A percentile compares a stretch with the other conserved stretches of the same genome.
phyloP scores from a whole-genome alignment of 208 protist species.

The Leishmania major region DNA sequence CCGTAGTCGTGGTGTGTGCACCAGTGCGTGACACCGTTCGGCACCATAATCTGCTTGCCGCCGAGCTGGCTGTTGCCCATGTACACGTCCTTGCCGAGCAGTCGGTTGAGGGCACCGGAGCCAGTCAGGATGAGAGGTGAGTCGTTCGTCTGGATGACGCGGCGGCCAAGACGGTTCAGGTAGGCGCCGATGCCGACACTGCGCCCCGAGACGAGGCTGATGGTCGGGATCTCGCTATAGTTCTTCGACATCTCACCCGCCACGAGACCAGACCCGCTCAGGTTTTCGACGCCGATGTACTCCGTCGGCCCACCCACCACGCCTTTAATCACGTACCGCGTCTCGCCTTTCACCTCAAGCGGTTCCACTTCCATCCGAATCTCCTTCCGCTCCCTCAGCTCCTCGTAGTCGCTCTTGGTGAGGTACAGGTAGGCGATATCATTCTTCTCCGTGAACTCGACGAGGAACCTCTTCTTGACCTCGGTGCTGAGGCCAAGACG shows the following conservation, averaged over 20 bases:
- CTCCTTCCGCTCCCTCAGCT: conserved; percentile 39
- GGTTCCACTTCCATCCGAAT: conserved; percentile 51
- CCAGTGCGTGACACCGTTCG: conserved; percentile 96
- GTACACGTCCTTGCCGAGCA: conserved; percentile 98
- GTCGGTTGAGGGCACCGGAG: conserved; percentile 87
- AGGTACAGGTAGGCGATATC: conserved; percentile 97
- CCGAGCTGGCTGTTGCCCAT: conserved; percentile 97
- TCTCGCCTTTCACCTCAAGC: conserved; percentile 56
- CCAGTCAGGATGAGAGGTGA: conserved; percentile 97
- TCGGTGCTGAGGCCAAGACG: conserved; percentile 96
- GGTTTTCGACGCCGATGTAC: conserved; percentile 98
- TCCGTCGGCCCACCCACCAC: conserved; percentile 93
- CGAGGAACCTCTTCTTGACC: conserved; percentile 92
- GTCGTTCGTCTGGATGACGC: conserved; percentile 95
- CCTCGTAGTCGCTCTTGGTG: conserved; percentile 81
- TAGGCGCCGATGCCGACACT: conserved; percentile 99
- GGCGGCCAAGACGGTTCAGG: conserved; percentile 96
- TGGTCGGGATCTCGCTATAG: conserved; percentile 97
- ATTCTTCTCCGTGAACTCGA: conserved; percentile 84
- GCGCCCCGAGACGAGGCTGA: conserved; percentile 96
- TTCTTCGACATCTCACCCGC: conserved; percentile 97
- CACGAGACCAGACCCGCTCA: conserved; percentile 96
- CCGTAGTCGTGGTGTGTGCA: conserved; percentile 83
- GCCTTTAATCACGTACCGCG: conserved; percentile 88
- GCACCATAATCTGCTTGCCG: conserved; percentile 97